Evolutionary conservation across 2,329 filamentous ascomycete genomes (phyloP).

Genomic region (Nigrograna mackinnonii): DNA sequence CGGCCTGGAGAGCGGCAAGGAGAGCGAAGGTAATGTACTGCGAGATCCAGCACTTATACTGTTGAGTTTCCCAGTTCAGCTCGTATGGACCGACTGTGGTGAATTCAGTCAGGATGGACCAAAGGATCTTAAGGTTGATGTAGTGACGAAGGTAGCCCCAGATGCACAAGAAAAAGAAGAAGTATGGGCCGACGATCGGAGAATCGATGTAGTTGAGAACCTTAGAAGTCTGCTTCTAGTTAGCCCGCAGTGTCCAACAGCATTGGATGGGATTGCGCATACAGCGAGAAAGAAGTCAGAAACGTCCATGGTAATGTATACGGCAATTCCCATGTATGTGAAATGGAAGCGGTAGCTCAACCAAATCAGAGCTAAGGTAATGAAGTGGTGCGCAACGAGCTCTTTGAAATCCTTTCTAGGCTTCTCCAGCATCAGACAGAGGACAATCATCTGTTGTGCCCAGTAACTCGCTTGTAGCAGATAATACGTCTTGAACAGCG

Average conservation of each 20-base stretch:
- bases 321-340: slow-evolving; percentile 89
- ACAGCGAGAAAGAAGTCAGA: slow-evolving; percentile 95
- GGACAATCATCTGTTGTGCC: slow-evolving; percentile 89
- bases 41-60: slow-evolving; percentile 75
- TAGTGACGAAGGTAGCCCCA: slow-evolving; percentile 94
- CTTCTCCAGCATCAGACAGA: slow-evolving; percentile 87
- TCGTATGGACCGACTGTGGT: slow-evolving; percentile 73
- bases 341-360: slow-evolving; percentile 96
- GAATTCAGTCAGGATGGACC: slow-evolving; percentile 75
- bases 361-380: slow-evolving; percentile 81
- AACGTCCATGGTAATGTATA: slow-evolving; percentile 94
- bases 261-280: slow-evolving; percentile 43
- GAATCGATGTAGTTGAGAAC: slow-evolving; percentile 88
- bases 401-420: slow-evolving; percentile 94
- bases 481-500: slow-evolving; percentile 91
- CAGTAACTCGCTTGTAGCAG: slow-evolving; percentile 93
- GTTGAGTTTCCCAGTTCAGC: slow-evolving; percentile 74
- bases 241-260: background rate
- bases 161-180: slow-evolving; percentile 75
- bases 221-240: slow-evolving; percentile 74
- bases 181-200: slow-evolving; percentile 79
- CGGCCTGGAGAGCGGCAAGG: slow-evolving; percentile 68
- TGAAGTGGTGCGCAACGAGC: slow-evolving; percentile 87
- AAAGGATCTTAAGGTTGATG: slow-evolving; percentile 77
- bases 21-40: slow-evolving; percentile 70